Evolutionary conservation across 805 yeast species (phyloP).

Genomic region (Wickerhamiella galacta): DNA sequence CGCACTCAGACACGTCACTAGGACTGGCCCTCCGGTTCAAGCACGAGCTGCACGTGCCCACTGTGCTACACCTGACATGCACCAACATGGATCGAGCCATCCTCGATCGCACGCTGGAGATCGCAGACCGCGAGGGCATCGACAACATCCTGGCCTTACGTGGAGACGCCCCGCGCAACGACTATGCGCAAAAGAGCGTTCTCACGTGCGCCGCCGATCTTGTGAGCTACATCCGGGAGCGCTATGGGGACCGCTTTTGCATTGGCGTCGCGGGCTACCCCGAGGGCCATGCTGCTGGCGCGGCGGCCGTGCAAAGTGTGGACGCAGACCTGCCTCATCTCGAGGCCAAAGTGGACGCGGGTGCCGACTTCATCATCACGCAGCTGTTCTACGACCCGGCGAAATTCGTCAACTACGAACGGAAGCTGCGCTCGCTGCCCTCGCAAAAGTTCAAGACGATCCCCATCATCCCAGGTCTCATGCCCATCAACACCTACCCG

Average conservation of each 20-base stretch:
- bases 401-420: slow-evolving; percentile 65
- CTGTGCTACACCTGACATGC: slow-evolving; percentile 89
- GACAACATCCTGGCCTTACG: slow-evolving; percentile 80
- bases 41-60: slow-evolving; percentile 60
- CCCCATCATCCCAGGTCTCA: slow-evolving; percentile 92
- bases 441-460: slow-evolving; percentile 51
- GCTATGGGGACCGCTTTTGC: slow-evolving; percentile 78
- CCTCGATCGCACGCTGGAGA: slow-evolving; percentile 61
- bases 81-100: slow-evolving; percentile 70
- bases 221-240: slow-evolving; percentile 57
- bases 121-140: slow-evolving; percentile 64
- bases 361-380: slow-evolving; percentile 86
- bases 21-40: slow-evolving; percentile 69
- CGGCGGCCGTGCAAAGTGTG: slow-evolving; percentile 52
- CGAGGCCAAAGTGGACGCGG: slow-evolving; percentile 76
- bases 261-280: slow-evolving; percentile 97
- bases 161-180: slow-evolving; percentile 84
- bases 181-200: slow-evolving; percentile 23
- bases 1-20: slow-evolving; percentile 72
- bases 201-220: slow-evolving; percentile 58
- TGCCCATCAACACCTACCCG: slow-evolving; percentile 92
- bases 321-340: slow-evolving; percentile 59
- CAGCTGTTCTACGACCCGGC: slow-evolving; percentile 83
- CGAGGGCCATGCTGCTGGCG: slow-evolving; percentile 89
- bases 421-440: slow-evolving; percentile 36